Evolutionary conservation across 371 early-diverging fungal species (phyloP), one percentile per base, ranked within the genome.

Genomic region (Mucor ambiguus): DNA sequence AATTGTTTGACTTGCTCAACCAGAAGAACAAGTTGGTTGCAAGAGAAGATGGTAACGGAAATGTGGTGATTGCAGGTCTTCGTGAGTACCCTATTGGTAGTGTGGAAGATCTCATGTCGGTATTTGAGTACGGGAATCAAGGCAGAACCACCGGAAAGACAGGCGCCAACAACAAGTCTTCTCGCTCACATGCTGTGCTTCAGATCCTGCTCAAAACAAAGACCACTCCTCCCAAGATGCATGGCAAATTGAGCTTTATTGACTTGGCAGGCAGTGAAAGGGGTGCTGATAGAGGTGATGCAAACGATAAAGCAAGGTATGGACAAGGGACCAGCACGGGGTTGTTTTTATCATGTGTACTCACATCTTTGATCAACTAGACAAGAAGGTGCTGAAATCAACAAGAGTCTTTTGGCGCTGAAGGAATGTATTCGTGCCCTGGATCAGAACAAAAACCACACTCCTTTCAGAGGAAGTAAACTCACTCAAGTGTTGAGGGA

Each of bases 221-320:
- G 59, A 74, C 78, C 3, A 70, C 82, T 28, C 84, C 82, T 57
- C 78, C 67, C 79, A 48, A 58, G 5, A n/a, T 89, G 10, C 75
- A 78, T 66, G 96, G 96, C 37, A 98, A 97, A 74, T 85, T 98
- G 28, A 94, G 92, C 76, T 98, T 99, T 76, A 97, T 99, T 60
- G 99, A 99, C 83, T 78, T 99, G 65, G 99, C 99, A 8, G 99
- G 99, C n/a, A 96, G 95, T 78, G 99, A 99, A 79, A 90, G 99
- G 55, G 99, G 99, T 20, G 95, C 96, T 5, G 99, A 99, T 76
- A 87, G 99, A 61, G 98, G 97, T 11, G 95, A 95, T 49, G 86
- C 94, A 0, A 91, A 95, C 77, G 81, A 86, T 52, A 90, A 94
- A 73, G 96, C 96, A 54, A 82, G 95, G 88, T 82, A 83, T 74